A percentile compares a stretch with the other conserved stretches of the same genome.
These are phyloP conservation scores for Pancytospora philotis DNA, from an alignment of 371 early-diverging fungal species.

Conservation along the genomic window DNA sequence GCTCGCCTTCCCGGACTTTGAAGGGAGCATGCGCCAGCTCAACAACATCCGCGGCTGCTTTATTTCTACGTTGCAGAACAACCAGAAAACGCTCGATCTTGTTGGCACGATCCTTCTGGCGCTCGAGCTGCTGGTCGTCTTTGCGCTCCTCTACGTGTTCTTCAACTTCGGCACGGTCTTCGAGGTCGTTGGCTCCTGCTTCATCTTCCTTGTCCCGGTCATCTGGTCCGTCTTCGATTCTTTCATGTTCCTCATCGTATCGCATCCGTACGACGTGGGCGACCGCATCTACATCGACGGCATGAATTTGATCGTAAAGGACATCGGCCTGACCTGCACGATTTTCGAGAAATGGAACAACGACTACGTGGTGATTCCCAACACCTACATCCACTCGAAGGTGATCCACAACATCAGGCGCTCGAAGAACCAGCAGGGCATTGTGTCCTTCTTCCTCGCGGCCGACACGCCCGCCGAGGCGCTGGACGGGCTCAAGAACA, in stretches of 20 bases:
- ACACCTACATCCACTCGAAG: constrained; percentile 44
- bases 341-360: constrained; percentile 57
- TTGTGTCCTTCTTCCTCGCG: constrained; percentile 36
- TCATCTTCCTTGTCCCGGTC: constrained; percentile 45
- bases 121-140: constrained; percentile 36
- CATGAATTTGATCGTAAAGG: constrained; percentile 57
- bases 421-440: constrained; percentile 50
- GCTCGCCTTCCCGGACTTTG: constrained; percentile 48
- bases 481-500: constrained; percentile 18
- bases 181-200: constrained; percentile 30
- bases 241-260: constrained; percentile 57
- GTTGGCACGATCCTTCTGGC: constrained; percentile 29
- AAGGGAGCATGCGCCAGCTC: constrained; percentile 57
- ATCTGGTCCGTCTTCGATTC: constrained; percentile 43
- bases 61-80: constrained; percentile 48
- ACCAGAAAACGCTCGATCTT: constrained; percentile 34
- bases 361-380: constrained; percentile 48
- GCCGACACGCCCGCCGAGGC: constrained; percentile 13
- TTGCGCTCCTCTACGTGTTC: constrained; percentile 28
- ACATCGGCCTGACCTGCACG: constrained; percentile 56
- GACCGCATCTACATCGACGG: constrained; percentile 58
- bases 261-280: constrained; percentile 60
- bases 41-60: constrained; percentile 56
- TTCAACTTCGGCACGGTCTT: constrained; percentile 35
- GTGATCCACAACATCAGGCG: constrained; percentile 54